Percentiles rank a stretch among this genome's conserved stretches.
Evolutionary conservation across 768 basidiomycete species (phyloP).

Genomic region (Clathrus columnatus): DNA sequence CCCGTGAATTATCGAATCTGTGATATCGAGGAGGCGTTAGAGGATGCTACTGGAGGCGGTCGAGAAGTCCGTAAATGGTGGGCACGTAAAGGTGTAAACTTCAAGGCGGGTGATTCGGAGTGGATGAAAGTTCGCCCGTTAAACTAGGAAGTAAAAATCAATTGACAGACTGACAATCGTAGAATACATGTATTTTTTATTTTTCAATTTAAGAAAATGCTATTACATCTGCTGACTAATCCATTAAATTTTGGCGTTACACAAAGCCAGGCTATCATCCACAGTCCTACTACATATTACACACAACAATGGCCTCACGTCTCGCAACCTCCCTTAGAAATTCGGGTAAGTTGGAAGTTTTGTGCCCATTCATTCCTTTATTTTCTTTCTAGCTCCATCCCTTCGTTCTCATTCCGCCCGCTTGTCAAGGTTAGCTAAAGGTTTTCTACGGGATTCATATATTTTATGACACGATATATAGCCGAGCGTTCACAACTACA

Average conservation of each 20-base stretch:
- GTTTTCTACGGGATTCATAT: slow-evolving; percentile 4
- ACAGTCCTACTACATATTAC: neutral
- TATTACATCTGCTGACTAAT: neutral
- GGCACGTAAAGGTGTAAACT: slow-evolving; percentile 72
- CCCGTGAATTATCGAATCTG: slow-evolving; percentile 83
- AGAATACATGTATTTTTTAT: neutral
- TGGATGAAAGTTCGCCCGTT: slow-evolving; percentile 80
- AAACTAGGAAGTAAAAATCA: slow-evolving; percentile 33
- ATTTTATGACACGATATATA: slow-evolving; percentile 22
- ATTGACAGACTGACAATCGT: neutral
- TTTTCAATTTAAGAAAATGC: neutral
- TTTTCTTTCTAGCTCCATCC: slow-evolving; percentile 13
- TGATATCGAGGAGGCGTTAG: slow-evolving; percentile 85
- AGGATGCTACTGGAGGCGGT: slow-evolving; percentile 79
- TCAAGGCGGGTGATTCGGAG: slow-evolving; percentile 75
- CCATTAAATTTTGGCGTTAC: neutral
- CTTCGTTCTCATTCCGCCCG: slow-evolving; percentile 32
- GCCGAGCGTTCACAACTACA: slow-evolving; percentile 44
- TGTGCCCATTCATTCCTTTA: neutral
- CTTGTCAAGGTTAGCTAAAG: slow-evolving; percentile 28
- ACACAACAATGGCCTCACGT: slow-evolving; percentile 20
- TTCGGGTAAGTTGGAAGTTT: slow-evolving; percentile 11
- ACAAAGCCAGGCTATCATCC: neutral
- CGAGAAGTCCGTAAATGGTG: slow-evolving; percentile 72
- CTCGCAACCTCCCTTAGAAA: slow-evolving; percentile 20